These are phyloP conservation scores for Cladophialophora carrionii DNA, from an alignment of 2,329 filamentous ascomycete genomes.

Conservation along the genomic window DNA sequence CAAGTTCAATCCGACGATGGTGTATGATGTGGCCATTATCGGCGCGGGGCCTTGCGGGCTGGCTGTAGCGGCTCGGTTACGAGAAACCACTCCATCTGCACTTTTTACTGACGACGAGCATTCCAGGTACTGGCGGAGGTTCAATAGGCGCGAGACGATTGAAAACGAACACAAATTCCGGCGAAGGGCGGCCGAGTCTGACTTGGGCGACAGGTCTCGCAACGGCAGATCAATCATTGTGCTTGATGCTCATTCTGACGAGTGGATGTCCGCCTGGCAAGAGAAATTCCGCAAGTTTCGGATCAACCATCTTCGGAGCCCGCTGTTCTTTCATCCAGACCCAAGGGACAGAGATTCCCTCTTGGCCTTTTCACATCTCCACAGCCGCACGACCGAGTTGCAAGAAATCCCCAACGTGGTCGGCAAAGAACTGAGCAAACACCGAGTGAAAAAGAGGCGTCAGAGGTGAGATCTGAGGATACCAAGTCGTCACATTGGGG, in stretches of 20 bases:
- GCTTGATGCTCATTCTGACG: slow-evolving; percentile 64
- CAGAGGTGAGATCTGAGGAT: slow-evolving; percentile 23
- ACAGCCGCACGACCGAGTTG: slow-evolving; percentile 64
- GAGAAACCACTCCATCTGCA: slow-evolving; percentile 73
- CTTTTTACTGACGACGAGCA: slow-evolving; percentile 85
- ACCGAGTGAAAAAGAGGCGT: slow-evolving; percentile 50
- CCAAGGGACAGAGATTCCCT: slow-evolving; percentile 74
- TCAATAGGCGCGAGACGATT: slow-evolving; percentile 29
- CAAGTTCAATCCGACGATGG: slow-evolving; percentile 24
- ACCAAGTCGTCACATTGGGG: neutral
- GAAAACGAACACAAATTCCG: slow-evolving; percentile 25
- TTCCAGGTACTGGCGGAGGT: slow-evolving; percentile 62
- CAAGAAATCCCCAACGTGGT: slow-evolving; percentile 74
- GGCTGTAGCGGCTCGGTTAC: slow-evolving; percentile 71
- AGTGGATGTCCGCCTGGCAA: slow-evolving; percentile 74
- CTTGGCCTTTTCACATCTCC: slow-evolving; percentile 67
- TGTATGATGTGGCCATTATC: slow-evolving; percentile 68
- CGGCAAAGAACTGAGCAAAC: slow-evolving; percentile 78
- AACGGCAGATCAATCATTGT: slow-evolving; percentile 60
- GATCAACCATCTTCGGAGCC: slow-evolving; percentile 73
- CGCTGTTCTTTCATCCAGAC: slow-evolving; percentile 82
- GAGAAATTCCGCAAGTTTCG: slow-evolving; percentile 68
- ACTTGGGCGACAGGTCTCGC: neutral
- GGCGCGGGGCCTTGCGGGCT: slow-evolving; percentile 77
- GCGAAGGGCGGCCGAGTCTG: slow-evolving; percentile 4